phyloP scores from a whole-genome alignment of 768 basidiomycete genomes.

The Gelatoporia subvermispora region DNA sequence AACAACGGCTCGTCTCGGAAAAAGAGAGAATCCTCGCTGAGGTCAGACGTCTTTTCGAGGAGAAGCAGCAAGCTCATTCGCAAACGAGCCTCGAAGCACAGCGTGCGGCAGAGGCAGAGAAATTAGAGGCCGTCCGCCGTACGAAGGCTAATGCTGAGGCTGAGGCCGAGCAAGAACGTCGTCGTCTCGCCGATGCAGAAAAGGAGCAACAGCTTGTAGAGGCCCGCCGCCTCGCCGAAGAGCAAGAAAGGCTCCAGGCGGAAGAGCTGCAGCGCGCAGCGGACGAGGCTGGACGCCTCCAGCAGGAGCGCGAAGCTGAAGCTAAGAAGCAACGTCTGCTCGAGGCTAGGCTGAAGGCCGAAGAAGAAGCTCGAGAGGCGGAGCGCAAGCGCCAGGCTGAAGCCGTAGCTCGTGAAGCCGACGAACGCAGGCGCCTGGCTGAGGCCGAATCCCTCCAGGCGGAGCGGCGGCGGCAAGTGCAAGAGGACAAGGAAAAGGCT shows the following conservation, averaged over 20 bases:
- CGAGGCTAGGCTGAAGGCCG: background rate
- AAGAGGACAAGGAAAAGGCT: constrained; percentile 1
- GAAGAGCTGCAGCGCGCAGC: background rate
- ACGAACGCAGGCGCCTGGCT: too few species aligned
- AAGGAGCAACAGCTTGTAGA: background rate
- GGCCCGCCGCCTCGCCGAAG: background rate
- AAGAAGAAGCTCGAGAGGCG: background rate
- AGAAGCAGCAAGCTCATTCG: background rate
- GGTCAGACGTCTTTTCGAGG: background rate
- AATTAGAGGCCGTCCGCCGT: background rate
- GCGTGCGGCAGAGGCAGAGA: constrained; percentile 3
- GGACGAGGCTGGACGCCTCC: background rate
- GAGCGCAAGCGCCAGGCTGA: too few species aligned
- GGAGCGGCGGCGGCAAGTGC: background rate
- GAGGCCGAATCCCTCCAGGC: too few species aligned
- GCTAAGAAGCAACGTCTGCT: background rate
- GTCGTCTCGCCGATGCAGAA: constrained; percentile 1
- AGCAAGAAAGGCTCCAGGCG: background rate
- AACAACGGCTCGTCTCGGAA: constrained; percentile 10
- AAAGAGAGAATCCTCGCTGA: background rate
- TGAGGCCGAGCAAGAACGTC: background rate
- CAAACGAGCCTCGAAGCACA: constrained; percentile 14
- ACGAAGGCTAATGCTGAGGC: background rate
- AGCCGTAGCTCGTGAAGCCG: too few species aligned
- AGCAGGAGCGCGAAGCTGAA: background rate